Percentiles rank a stretch among this genome's conserved stretches.
Conservation (phyloP, 176 grass and related monocot genomes). For the Cenchrus purpureus region DNA sequence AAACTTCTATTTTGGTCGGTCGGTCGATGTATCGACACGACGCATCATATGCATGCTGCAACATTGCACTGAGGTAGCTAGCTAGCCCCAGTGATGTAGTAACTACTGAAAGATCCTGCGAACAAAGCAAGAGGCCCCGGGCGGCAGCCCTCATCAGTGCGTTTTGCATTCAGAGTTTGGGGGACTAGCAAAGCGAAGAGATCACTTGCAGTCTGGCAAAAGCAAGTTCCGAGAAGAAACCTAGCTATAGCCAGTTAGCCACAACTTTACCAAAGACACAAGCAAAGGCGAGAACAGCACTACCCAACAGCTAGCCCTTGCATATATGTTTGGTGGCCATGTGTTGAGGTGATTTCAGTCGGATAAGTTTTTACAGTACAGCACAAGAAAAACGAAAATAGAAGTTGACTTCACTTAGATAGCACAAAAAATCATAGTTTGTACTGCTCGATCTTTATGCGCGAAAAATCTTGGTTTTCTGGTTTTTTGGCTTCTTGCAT, state of each 20-base stretch:
- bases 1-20: slow-evolving; percentile 13
- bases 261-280: slow-evolving; percentile 4
- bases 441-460: too few species aligned
- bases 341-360: neutral
- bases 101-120: neutral
- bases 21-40: neutral
- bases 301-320: neutral
- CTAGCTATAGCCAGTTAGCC: neutral
- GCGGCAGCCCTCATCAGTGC: neutral
- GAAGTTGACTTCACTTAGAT: neutral
- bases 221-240: slow-evolving; percentile 35
- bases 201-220: slow-evolving; percentile 24
- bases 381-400: neutral
- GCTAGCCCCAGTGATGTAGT: too few species aligned
- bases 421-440: too few species aligned
- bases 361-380: neutral
- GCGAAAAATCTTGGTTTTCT: too few species aligned
- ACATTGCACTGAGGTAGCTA: neutral
- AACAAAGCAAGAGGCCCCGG: neutral
- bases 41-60: too few species aligned
- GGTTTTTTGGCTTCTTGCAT: neutral
- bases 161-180: slow-evolving; percentile 36
- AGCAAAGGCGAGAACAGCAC: neutral
- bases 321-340: neutral
- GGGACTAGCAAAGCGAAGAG: slow-evolving; percentile 20